Conservation (phyloP, 805 yeast genomes). For the Zygosaccharomyces kombuchaensis region DNA sequence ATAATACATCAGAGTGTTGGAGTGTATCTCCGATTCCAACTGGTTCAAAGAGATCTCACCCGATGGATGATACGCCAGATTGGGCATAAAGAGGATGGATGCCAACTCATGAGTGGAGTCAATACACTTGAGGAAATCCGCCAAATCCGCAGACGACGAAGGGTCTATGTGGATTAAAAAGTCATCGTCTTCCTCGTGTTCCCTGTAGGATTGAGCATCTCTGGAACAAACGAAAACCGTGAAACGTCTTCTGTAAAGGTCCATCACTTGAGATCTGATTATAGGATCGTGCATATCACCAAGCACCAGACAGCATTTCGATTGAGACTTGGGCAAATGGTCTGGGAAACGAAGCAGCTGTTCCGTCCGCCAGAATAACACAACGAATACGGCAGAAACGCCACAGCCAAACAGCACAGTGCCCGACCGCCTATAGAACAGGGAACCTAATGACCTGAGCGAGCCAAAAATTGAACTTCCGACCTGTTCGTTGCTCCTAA, state of each 20-base stretch:
- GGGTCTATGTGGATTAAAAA: slow-evolving; percentile 26
- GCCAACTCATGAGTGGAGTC: slow-evolving; percentile 15
- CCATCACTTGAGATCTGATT: slow-evolving; percentile 35
- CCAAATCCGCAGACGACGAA: slow-evolving; percentile 21
- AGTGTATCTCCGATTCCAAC: slow-evolving; percentile 24
- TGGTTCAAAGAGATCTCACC: slow-evolving; percentile 24
- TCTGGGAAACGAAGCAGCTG: slow-evolving; percentile 14
- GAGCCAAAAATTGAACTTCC: background rate
- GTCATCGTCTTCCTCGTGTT: slow-evolving; percentile 31
- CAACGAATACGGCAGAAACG: slow-evolving; percentile 15
- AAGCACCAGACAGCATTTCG: slow-evolving; percentile 24
- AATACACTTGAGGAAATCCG: slow-evolving; percentile 18
- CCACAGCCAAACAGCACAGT: slow-evolving; percentile 16
- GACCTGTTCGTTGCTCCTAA: background rate
- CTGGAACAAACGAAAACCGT: slow-evolving; percentile 33
- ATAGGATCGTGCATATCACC: slow-evolving; percentile 37
- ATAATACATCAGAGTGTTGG: slow-evolving; percentile 25
- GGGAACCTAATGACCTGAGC: background rate
- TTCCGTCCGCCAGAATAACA: slow-evolving; percentile 15
- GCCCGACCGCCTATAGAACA: background rate
- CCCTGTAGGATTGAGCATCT: slow-evolving; percentile 19
- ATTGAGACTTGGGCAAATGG: slow-evolving; percentile 17
- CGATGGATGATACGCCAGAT: slow-evolving; percentile 30
- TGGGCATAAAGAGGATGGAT: slow-evolving; percentile 33
- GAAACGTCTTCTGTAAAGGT: slow-evolving; percentile 33